A percentile compares a stretch with the other conserved stretches of the same genome.
Conservation (phyloP, 345 rosid genomes). For the Fremontodendron californicum region DNA sequence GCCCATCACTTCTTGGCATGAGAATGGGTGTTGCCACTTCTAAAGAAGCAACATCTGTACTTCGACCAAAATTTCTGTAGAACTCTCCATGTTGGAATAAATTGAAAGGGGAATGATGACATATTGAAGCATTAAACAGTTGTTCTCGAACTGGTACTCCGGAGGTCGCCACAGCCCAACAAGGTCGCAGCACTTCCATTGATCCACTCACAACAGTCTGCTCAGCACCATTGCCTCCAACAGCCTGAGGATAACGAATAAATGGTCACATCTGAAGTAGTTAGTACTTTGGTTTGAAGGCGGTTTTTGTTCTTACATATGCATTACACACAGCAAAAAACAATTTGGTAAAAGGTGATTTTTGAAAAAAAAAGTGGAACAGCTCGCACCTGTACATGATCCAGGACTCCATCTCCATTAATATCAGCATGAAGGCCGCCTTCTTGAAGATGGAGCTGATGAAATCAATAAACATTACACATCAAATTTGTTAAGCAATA, state of each 20-base stretch:
- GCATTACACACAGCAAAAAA: not conserved
- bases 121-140: conserved; percentile 94
- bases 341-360: not conserved
- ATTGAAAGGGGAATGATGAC: conserved; percentile 78
- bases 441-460: conserved; percentile 92
- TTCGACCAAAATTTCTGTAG: conserved; percentile 60
- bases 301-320: not conserved
- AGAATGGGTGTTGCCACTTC: conserved; percentile 98
- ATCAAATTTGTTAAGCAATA: conserved; percentile 9
- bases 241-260: conserved; percentile 55
- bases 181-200: conserved; percentile 74
- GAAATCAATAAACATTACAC: conserved; percentile 20
- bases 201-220: conserved; percentile 77
- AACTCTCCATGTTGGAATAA: conserved; percentile 78
- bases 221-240: conserved; percentile 89
- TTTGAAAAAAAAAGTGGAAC: not conserved
- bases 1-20: conserved; percentile 79
- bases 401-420: conserved; percentile 98
- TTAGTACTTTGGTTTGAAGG: not conserved
- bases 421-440: conserved; percentile 99
- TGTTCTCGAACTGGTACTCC: conserved; percentile 93
- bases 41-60: conserved; percentile 53
- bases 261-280: not conserved
- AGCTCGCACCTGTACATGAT: conserved; percentile 84
- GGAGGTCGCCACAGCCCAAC: conserved; percentile 98